Evolutionary conservation across 169 alveolate genomes (phyloP).

Genomic region (Cryptosporidium bovis): DNA sequence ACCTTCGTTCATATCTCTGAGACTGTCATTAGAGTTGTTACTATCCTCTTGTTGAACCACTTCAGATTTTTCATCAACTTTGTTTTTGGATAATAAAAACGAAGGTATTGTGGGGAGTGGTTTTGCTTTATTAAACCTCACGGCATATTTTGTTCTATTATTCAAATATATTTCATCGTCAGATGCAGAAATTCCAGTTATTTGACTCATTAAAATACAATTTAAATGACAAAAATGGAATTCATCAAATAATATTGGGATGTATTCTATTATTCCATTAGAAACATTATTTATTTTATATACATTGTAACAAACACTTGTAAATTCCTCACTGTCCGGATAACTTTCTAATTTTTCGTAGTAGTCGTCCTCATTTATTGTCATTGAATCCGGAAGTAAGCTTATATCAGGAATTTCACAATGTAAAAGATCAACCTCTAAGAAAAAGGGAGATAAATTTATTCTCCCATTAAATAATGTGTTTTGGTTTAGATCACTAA

Average conservation of each 20-base stretch:
- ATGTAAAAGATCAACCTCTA: slow-evolving; percentile 64
- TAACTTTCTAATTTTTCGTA: background rate
- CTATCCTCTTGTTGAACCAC: background rate
- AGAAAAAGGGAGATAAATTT: slow-evolving; percentile 44
- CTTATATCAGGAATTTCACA: slow-evolving; percentile 7
- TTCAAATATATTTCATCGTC: background rate
- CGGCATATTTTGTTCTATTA: slow-evolving; percentile 28
- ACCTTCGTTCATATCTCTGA: background rate
- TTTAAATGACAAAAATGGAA: slow-evolving; percentile 59
- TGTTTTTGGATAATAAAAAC: slow-evolving; percentile 11
- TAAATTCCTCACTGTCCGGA: slow-evolving; percentile 17
- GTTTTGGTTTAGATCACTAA: background rate
- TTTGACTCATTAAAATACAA: slow-evolving; percentile 40
- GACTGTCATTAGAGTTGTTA: background rate
- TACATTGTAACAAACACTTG: slow-evolving; percentile 57
- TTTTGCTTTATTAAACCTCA: slow-evolving; percentile 15
- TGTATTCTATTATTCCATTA: slow-evolving; percentile 57
- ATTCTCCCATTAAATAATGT: slow-evolving; percentile 14
- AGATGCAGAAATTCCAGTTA: slow-evolving; percentile 56
- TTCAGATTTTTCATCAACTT: slow-evolving; percentile 3
- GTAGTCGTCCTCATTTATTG: background rate
- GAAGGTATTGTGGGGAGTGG: slow-evolving; percentile 60
- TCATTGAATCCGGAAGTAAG: background rate
- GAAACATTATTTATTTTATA: slow-evolving; percentile 66
- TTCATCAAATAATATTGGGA: slow-evolving; percentile 65